Evolutionary conservation across 805 yeast species (phyloP).

Genomic region (Kluyveromyces aestuarii): DNA sequence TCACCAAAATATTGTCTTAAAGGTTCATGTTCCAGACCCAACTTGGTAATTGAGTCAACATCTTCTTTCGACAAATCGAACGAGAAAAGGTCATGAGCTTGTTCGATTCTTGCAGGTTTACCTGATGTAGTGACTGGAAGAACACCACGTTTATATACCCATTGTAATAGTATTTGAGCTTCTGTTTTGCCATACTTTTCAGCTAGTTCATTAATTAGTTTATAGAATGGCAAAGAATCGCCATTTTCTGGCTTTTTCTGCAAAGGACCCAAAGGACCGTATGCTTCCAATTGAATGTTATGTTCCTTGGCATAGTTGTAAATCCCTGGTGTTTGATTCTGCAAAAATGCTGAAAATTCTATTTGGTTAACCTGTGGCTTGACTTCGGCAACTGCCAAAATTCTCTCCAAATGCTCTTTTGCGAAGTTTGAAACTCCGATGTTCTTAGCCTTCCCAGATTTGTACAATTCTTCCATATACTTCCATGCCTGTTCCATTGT

Average conservation of each 20-base stretch:
- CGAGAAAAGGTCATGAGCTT: constrained; percentile 46
- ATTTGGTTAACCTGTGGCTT: constrained; percentile 55
- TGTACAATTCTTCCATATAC: constrained; percentile 38
- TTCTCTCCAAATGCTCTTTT: constrained; percentile 35
- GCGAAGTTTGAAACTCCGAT: constrained; percentile 58
- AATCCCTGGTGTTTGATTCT: constrained; percentile 56
- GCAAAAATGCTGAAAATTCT: constrained; percentile 57
- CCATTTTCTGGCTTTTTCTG: constrained; percentile 34
- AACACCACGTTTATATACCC: constrained; percentile 57
- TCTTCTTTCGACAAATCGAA: constrained; percentile 48
- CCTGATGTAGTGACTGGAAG: constrained; percentile 72
- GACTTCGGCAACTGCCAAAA: constrained; percentile 31
- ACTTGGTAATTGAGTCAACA: constrained; percentile 31
- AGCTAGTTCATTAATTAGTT: constrained; percentile 35
- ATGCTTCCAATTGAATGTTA: constrained; percentile 51
- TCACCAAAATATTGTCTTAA: constrained; percentile 30
- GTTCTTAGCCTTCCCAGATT: constrained; percentile 45
- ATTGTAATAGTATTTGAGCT: constrained; percentile 59
- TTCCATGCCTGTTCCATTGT: constrained; percentile 44
- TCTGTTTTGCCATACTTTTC: constrained; percentile 49
- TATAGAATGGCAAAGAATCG: constrained; percentile 28
- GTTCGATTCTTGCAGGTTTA: constrained; percentile 44
- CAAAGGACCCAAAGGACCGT: constrained; percentile 59
- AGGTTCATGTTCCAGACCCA: constrained; percentile 32
- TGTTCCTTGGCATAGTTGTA: constrained; percentile 41